Conservation (phyloP, 169 alveolate species). For the Eimeria falciformis region DNA sequence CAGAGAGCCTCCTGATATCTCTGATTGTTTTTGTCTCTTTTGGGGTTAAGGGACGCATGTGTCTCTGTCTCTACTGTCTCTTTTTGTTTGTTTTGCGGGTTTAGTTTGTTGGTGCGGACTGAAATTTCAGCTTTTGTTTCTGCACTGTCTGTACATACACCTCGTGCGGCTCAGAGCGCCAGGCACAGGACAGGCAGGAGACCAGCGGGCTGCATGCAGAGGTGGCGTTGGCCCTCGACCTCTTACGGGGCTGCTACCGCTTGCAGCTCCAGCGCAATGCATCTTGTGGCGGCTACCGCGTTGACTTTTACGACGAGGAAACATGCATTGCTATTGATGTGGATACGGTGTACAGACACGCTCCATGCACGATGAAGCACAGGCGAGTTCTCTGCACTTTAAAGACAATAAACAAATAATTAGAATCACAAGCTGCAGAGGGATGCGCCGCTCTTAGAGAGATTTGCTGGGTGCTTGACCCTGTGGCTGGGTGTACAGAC, state of each 20-base stretch:
- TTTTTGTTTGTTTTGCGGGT: background rate
- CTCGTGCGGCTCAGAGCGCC: conserved; percentile 61
- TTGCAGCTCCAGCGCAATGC: conserved; percentile 67
- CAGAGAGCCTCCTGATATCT: too few species aligned
- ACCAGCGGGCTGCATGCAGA: conserved; percentile 79
- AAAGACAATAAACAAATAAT: background rate
- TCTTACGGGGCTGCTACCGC: conserved; percentile 70
- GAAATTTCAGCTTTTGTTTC: too few species aligned
- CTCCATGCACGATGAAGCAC: conserved; percentile 45
- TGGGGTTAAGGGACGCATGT: too few species aligned
- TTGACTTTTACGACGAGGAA: conserved; percentile 80
- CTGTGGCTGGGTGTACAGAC: conserved; percentile 28
- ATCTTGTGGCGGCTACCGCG: conserved; percentile 77
- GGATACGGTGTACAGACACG: conserved; percentile 76
- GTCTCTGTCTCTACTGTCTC: too few species aligned
- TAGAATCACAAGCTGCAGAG: background rate
- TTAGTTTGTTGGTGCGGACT: background rate
- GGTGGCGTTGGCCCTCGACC: conserved; percentile 78
- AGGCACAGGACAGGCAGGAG: conserved; percentile 76
- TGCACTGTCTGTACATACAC: background rate
- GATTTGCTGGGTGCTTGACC: background rate
- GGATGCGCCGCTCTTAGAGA: too few species aligned
- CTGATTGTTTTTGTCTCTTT: too few species aligned
- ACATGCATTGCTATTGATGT: conserved; percentile 75
- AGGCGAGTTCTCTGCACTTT: conserved; percentile 3